Evolutionary conservation across 768 basidiomycete species (phyloP), one percentile per base, ranked within the genome.

Genomic region (Rhizopogon rudus): DNA sequence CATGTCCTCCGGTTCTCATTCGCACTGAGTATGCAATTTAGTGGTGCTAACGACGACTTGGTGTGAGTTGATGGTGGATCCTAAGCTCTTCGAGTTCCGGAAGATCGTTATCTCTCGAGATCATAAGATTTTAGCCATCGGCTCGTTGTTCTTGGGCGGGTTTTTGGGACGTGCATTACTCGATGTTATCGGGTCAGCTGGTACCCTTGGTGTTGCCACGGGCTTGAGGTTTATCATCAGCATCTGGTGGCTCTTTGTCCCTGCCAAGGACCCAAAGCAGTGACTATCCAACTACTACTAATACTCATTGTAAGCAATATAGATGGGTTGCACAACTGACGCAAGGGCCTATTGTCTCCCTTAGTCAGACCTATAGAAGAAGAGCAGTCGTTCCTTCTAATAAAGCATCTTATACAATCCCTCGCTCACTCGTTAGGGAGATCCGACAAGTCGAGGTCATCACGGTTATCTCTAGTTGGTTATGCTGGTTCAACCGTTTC

Each of bases 31-130:
- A 4, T 31, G 25, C 28, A 12, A 29, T 33, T 60, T 66, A 82
- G 87, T 91, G 59, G 88, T 91, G 44, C 73, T 92, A 12, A 93
- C 90, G 17, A 87, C 87, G 16, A 78, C 90, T 59, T 93, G 88
- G 88, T 87, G 88, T 61, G 90, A 92, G 65, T 77, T 92, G 40
- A 80, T 87, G 76, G 82, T 83, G 52, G 88, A 91, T 67, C 88
- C 89, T 9, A 73, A 79, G 56, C 79, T 93, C 22, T 86, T 91
- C 74, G 64, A 75, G 39, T 56, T 80, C 50, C 74, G 75, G 33
- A 69, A 77, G 52, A 68, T 67, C 46, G 79, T 86, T 58, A 71
- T 70, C 40, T 76, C 83, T 2, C 81, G 88, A 44, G 88, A 92
- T 68, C 82, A 87, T 69, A 82, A 83, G 63, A 63, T 86, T 49